These are phyloP conservation scores for Diaporthe batatas DNA, from an alignment of 2,329 filamentous ascomycete genomes.

Conservation along the genomic window DNA sequence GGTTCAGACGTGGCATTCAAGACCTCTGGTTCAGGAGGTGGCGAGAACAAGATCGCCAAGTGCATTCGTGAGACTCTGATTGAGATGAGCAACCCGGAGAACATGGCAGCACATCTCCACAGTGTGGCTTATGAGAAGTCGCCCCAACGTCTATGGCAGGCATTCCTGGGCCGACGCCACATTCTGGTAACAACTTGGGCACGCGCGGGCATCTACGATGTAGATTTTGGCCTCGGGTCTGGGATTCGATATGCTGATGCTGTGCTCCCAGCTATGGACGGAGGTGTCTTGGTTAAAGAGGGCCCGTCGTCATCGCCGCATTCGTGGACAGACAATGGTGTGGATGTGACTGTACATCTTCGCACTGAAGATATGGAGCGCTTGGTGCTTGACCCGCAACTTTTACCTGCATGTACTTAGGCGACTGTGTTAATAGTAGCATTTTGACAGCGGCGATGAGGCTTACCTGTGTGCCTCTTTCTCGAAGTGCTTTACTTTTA, in stretches of 20 bases:
- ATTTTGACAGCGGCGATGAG: background rate
- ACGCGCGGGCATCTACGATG: conserved; percentile 11
- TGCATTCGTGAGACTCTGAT: conserved; percentile 8
- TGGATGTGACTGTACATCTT: background rate
- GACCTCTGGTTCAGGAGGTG: background rate
- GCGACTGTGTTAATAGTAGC: background rate
- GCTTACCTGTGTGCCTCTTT: too few relatives aligned
- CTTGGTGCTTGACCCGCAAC: background rate
- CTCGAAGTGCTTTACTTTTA: too few relatives aligned
- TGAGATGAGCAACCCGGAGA: background rate
- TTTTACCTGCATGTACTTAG: conserved; percentile 8
- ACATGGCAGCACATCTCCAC: conserved; percentile 10
- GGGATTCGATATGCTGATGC: conserved; percentile 8
- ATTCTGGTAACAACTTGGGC: conserved; percentile 13
- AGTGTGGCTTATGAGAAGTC: conserved; percentile 6
- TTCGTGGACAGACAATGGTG: background rate
- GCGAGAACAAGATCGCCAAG: background rate
- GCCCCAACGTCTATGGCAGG: conserved; percentile 14
- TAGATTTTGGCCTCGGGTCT: conserved; percentile 3
- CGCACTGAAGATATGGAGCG: conserved; percentile 3
- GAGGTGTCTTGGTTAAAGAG: background rate
- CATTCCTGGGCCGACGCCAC: conserved; percentile 6
- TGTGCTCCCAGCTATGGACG: conserved; percentile 7
- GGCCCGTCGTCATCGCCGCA: background rate
- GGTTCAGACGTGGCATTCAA: conserved; percentile 4